These are phyloP conservation scores for Mortierella claussenii DNA, from an alignment of 192 early-diverging fungal species.

Conservation along the genomic window DNA sequence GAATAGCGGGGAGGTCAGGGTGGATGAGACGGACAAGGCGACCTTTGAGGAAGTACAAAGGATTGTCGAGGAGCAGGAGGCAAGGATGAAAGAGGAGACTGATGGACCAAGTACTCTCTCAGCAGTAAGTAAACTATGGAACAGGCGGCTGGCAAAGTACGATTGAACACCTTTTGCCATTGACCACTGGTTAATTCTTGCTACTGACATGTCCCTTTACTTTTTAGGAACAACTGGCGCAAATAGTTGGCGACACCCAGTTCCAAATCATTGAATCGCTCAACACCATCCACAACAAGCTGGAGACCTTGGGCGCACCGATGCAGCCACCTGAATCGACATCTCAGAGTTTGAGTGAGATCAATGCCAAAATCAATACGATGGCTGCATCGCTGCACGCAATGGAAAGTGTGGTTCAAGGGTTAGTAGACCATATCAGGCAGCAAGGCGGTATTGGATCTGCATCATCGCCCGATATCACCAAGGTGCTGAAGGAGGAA, in stretches of 20 bases:
- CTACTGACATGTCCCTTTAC: too few species aligned
- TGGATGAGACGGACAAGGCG: conserved; percentile 28
- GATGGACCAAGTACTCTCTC: conserved; percentile 22
- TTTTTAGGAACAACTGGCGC: conserved; percentile 21
- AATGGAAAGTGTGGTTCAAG: conserved; percentile 52
- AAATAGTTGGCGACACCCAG: conserved; percentile 25
- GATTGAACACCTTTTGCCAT: too few species aligned
- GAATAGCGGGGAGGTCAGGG: conserved; percentile 27
- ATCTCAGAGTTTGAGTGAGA: conserved; percentile 17
- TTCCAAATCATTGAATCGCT: conserved; percentile 49
- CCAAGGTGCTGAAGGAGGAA: conserved; percentile 43
- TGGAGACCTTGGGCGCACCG: conserved; percentile 32
- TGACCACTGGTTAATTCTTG: too few species aligned
- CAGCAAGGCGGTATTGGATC: conserved; percentile 15
- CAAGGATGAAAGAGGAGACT: conserved; percentile 24
- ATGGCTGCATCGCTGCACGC: conserved; percentile 44
- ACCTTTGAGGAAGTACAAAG: conserved; percentile 40
- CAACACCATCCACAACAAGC: conserved; percentile 49
- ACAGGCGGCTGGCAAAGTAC: too few species aligned
- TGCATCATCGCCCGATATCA: conserved; percentile 4
- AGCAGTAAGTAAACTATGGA: too few species aligned
- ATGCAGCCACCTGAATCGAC: conserved; percentile 34
- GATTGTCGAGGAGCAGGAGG: conserved; percentile 38
- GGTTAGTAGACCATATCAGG: conserved; percentile 39
- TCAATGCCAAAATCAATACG: conserved; percentile 25